phyloP scores from a whole-genome alignment of 176 grass and related monocot species.

The Olyra latifolia region DNA sequence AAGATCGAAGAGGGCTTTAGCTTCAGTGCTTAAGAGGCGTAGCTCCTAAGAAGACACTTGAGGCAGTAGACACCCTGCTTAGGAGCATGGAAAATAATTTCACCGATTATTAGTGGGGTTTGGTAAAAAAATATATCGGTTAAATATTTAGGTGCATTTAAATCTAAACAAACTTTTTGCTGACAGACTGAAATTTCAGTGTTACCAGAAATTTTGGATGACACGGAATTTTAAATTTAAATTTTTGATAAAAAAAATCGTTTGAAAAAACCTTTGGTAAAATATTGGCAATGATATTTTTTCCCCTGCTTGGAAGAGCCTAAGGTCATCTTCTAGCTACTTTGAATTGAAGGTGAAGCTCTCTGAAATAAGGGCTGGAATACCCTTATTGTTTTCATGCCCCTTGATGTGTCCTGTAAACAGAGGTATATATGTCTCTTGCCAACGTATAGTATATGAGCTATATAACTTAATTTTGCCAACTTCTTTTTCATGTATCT shows the following conservation, averaged over 20 bases:
- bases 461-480: not conserved
- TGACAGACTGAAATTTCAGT: too few relatives aligned
- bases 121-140: too few relatives aligned
- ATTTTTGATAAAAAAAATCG: too few relatives aligned
- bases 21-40: not conserved
- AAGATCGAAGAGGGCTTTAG: not conserved
- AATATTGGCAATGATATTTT: too few relatives aligned
- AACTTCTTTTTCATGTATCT: not conserved
- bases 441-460: not conserved
- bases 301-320: not conserved
- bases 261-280: too few relatives aligned
- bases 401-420: not conserved
- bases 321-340: not conserved
- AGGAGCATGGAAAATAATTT: not conserved
- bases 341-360: not conserved
- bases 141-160: too few relatives aligned
- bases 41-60: not conserved
- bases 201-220: too few relatives aligned
- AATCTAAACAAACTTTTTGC: too few relatives aligned
- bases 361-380: not conserved
- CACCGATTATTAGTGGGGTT: too few relatives aligned
- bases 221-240: too few relatives aligned
- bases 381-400: not conserved
- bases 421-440: not conserved
- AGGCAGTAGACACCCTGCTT: not conserved